Base-by-base conservation (phyloP, 257 asterid genomes). In the Plantago ovata region DNA sequence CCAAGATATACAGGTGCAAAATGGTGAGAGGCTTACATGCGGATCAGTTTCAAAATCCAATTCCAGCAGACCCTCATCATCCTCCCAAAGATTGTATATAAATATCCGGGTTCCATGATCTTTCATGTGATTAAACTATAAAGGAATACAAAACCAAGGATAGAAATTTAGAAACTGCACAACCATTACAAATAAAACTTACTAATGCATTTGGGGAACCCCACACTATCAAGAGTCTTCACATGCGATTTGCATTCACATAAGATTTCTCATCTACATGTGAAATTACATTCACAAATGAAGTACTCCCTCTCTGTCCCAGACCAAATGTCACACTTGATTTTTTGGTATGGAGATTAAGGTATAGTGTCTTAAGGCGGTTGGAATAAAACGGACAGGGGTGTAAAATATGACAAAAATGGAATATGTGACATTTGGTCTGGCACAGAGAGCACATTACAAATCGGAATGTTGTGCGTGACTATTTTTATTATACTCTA, bases 1-100 rank as follows among this genome's bases (percentile, higher is more conserved):
- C n/a, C n/a, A 51, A 53, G 24, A 53, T 62, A 58, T 14, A 53
- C 52, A 32, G 13, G 49, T 15, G 63, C 28, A 55, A 65, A 36
- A 18, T 36, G 56, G 49, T 61, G 3, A 56, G 56, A 19, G 48
- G 46, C 82, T 57, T 79, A 92, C 98, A 53, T 77, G 93, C 9
- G 77, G 78, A 79, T 92, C 95, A 1, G 86, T 48, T 51, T 92
- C 95, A 60, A 92, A 92, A 67, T 92, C 98, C 65, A 92, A 81
- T 77, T 92, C 98, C 46, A 85, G 67, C 16, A 70, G 73, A 48
- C 97, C 97, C 76, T 88, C 84, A 45, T 92, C 98, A 63, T 92
- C 98, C 81, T 92, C 95, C 98, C 98, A 92, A 60, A 92, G 80
- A 76, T 86, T 92, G 85, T 85, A 92, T 63, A 92, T 77, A 68